phyloP scores from a whole-genome alignment of 108 stramenopile genomes.

The Fistulifera solaris region DNA sequence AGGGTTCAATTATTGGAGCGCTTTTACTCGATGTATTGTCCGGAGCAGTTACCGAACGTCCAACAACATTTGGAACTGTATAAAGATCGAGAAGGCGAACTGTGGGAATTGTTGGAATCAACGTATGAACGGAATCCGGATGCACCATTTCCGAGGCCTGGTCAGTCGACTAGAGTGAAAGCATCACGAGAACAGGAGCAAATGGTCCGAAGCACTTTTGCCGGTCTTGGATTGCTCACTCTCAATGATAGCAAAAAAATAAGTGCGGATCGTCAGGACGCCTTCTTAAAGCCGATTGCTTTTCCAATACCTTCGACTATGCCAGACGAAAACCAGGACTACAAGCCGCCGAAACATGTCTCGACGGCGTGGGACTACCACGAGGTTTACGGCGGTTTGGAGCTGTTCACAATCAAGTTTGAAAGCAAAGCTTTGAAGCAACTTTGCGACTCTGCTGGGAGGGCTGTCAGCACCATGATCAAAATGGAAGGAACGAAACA shows the following conservation, averaged over 20 bases:
- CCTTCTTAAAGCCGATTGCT: neutral
- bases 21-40: conserved; percentile 44
- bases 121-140: conserved; percentile 9
- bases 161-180: conserved; percentile 10
- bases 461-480: no score
- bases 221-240: no score
- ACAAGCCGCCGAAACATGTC: conserved; percentile 11
- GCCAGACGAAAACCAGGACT: neutral
- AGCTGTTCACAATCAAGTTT: conserved; percentile 58
- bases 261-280: no score
- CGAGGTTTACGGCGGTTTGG: conserved; percentile 33
- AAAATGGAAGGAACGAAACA: conserved; percentile 9
- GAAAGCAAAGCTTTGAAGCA: conserved; percentile 39
- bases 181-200: no score
- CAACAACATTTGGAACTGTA: conserved; percentile 22
- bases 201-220: no score
- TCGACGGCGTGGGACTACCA: conserved; percentile 57
- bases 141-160: neutral
- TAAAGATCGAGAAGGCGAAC: conserved; percentile 27
- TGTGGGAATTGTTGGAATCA: neutral
- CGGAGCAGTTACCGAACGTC: conserved; percentile 29
- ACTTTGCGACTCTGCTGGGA: conserved; percentile 36
- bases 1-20: conserved; percentile 24
- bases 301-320: neutral
- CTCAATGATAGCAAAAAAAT: no score